Conservation (phyloP, 2,329 filamentous ascomycete species). For the Sporothrix protearum region DNA sequence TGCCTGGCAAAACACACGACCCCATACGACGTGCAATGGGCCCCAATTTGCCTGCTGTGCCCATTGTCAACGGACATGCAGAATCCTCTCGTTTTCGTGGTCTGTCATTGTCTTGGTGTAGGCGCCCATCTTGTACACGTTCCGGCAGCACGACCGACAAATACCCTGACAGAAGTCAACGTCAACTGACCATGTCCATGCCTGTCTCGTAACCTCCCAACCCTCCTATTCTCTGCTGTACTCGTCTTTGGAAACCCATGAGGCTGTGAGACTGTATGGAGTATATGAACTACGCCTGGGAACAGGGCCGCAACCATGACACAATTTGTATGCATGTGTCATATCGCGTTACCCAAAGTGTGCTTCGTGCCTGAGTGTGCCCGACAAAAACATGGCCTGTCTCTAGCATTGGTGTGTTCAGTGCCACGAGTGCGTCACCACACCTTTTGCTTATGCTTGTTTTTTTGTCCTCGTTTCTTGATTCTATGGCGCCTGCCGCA, state of each 20-base stretch:
- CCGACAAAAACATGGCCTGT: neutral
- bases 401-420: neutral
- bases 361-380: neutral
- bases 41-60: neutral
- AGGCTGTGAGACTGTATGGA: slow-evolving; percentile 20
- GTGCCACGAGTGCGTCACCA: neutral
- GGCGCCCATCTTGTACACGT: neutral
- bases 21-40: neutral
- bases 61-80: neutral
- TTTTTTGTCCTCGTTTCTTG: neutral
- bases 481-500: neutral
- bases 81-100: neutral
- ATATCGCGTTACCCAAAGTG: neutral
- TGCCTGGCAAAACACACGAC: neutral
- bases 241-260: slow-evolving; percentile 19
- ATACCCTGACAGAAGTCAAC: no score
- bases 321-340: neutral
- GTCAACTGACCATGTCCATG: neutral
- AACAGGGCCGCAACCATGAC: neutral
- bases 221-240: slow-evolving; percentile 11
- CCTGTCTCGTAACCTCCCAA: neutral
- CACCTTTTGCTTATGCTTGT: neutral
- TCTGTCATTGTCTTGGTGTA: neutral
- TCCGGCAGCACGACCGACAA: neutral
- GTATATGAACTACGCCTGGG: slow-evolving; percentile 9